Evolutionary conservation across 2,329 filamentous ascomycete genomes (phyloP).

Genomic region (Parafenestella ontariensis): DNA sequence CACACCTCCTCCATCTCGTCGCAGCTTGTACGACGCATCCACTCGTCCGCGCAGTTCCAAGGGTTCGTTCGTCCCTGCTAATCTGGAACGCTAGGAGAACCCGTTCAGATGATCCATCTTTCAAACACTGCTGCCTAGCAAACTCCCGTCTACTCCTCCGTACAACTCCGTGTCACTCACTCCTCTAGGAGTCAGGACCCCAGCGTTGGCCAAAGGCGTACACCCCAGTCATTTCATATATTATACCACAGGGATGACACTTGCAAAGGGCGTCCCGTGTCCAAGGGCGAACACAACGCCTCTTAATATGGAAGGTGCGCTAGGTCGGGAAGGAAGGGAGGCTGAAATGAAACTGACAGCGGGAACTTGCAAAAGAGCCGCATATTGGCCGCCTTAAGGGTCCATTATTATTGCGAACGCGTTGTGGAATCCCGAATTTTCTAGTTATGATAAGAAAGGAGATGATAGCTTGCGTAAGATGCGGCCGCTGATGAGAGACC

Average conservation of each 20-base stretch:
- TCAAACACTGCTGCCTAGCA: conserved; percentile 20
- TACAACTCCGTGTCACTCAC: conserved; percentile 2
- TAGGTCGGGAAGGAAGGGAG: conserved; percentile 18
- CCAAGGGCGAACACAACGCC: conserved; percentile 19
- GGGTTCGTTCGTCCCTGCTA: conserved; percentile 17
- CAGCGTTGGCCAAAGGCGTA: conserved; percentile 8
- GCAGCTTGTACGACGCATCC: conserved; percentile 2
- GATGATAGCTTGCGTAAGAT: background rate
- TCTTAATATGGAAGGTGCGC: conserved; percentile 22
- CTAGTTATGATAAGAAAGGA: background rate
- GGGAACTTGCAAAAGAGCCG: conserved; percentile 28
- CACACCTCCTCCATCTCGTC: background rate
- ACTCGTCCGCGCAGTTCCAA: conserved; percentile 7
- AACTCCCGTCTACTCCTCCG: too few species aligned
- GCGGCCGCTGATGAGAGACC: background rate
- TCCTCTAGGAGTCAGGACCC: conserved; percentile 4
- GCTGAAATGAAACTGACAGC: conserved; percentile 24
- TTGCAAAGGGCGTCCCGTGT: conserved; percentile 15
- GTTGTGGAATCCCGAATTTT: background rate
- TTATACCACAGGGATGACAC: conserved; percentile 6
- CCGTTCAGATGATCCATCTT: conserved; percentile 12
- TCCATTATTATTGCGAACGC: background rate
- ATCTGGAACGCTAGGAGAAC: conserved; percentile 13
- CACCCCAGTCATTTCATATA: background rate
- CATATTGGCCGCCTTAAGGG: conserved; percentile 20